phyloP scores from a whole-genome alignment of 176 grass and related monocot species.

The Paspalum notatum region DNA sequence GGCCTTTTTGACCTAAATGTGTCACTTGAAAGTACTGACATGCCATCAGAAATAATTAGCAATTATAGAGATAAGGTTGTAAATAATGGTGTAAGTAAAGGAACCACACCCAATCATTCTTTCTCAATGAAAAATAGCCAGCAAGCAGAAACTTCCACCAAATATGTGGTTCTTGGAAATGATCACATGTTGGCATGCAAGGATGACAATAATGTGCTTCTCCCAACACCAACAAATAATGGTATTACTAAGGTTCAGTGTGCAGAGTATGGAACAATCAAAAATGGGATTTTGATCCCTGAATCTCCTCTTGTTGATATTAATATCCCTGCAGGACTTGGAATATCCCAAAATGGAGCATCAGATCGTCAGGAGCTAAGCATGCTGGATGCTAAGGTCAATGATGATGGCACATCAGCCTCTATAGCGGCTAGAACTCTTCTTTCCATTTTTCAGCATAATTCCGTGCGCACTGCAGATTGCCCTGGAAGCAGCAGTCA shows the following conservation, averaged over 20 bases:
- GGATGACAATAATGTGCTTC: slow-evolving; percentile 17
- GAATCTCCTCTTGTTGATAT: slow-evolving; percentile 36
- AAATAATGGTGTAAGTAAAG: slow-evolving; percentile 20
- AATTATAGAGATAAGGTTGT: background rate
- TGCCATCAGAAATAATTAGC: slow-evolving; percentile 23
- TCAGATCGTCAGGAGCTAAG: slow-evolving; percentile 27
- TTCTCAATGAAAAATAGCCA: background rate
- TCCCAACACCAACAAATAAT: slow-evolving; percentile 13
- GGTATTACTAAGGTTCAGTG: background rate
- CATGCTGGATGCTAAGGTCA: slow-evolving; percentile 31
- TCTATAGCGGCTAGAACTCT: slow-evolving; percentile 69
- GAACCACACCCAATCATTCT: background rate
- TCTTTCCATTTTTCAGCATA: slow-evolving; percentile 63
- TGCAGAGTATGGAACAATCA: slow-evolving; percentile 8
- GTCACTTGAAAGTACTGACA: slow-evolving; percentile 15
- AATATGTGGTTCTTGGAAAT: background rate
- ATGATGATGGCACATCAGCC: slow-evolving; percentile 32
- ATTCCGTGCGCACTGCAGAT: slow-evolving; percentile 18
- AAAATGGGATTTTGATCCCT: slow-evolving; percentile 22
- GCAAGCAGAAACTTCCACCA: background rate
- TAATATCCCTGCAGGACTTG: background rate
- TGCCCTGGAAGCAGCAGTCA: slow-evolving; percentile 13
- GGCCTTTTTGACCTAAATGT: slow-evolving; percentile 32
- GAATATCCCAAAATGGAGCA: background rate
- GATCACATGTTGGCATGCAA: background rate